Conservation (phyloP, 192 early-diverging fungal species). For the Coemansia sp. region DNA sequence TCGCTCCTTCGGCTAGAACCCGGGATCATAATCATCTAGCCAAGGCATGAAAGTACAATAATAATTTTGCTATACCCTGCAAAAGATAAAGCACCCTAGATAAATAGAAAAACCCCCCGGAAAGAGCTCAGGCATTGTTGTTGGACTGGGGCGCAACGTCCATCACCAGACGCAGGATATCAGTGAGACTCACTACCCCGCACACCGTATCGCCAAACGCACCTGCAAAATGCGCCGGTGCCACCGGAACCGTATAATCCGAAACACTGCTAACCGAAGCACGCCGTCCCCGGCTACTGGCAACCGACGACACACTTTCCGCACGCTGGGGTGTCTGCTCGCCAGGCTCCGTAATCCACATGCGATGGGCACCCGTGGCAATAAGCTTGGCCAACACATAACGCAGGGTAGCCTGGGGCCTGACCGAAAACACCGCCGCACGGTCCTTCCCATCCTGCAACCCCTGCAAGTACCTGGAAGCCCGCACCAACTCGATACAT, state of each 20-base stretch:
- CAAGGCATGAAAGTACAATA: too few relatives aligned
- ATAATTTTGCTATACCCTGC: too few relatives aligned
- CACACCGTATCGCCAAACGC: slow-evolving; percentile 34
- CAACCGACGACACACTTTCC: neutral
- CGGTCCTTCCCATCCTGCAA: slow-evolving; percentile 59
- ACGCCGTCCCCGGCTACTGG: slow-evolving; percentile 9
- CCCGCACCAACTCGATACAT: slow-evolving; percentile 59
- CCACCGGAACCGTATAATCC: slow-evolving; percentile 32
- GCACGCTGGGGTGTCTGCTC: neutral
- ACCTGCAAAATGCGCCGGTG: slow-evolving; percentile 16
- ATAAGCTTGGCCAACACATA: slow-evolving; percentile 70
- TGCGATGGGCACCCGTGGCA: slow-evolving; percentile 74
- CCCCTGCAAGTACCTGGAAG: slow-evolving; percentile 57
- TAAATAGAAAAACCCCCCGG: too few relatives aligned
- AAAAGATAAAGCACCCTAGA: too few relatives aligned
- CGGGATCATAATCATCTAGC: too few relatives aligned
- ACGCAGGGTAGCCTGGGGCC: slow-evolving; percentile 61
- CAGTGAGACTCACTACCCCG: slow-evolving; percentile 75
- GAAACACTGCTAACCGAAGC: slow-evolving; percentile 35
- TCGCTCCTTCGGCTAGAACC: too few relatives aligned
- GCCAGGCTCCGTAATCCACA: slow-evolving; percentile 59
- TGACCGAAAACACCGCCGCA: slow-evolving; percentile 69
- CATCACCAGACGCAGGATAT: slow-evolving; percentile 62
- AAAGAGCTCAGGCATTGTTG: too few relatives aligned
- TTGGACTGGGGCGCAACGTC: slow-evolving; percentile 28